A percentile compares a stretch with the other conserved stretches of the same genome.
These are phyloP conservation scores for Candida maltosa DNA, from an alignment of 805 yeast species.

Conservation along the genomic window DNA sequence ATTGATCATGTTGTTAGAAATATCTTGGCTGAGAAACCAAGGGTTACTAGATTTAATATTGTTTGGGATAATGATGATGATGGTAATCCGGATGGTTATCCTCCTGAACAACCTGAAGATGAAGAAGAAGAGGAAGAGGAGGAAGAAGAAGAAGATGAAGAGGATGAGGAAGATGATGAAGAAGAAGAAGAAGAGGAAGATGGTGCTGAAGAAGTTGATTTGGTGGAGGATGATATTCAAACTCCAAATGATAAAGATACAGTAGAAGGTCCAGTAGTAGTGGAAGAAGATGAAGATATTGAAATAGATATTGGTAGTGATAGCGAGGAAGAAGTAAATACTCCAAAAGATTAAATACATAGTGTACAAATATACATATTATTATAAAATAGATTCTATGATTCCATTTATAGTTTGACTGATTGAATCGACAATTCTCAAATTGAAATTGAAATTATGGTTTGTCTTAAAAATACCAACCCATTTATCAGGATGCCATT, in stretches of 20 bases:
- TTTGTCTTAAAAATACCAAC: slow-evolving; percentile 17
- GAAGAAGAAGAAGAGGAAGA: slow-evolving; percentile 48
- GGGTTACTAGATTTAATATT: slow-evolving; percentile 94
- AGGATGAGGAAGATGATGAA: slow-evolving; percentile 49
- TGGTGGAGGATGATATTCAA: slow-evolving; percentile 35
- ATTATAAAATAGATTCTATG: slow-evolving; percentile 8
- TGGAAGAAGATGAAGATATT: slow-evolving; percentile 19
- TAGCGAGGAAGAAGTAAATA: slow-evolving; percentile 7
- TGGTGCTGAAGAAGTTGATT: slow-evolving; percentile 36
- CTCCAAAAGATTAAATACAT: slow-evolving; percentile 9
- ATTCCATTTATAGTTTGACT: slow-evolving; percentile 30
- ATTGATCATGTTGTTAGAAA: slow-evolving; percentile 93
- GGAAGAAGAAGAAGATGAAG: slow-evolving; percentile 59
- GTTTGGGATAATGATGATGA: slow-evolving; percentile 86
- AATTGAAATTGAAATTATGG: slow-evolving; percentile 14
- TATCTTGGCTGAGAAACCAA: slow-evolving; percentile 93
- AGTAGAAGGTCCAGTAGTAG: too few species aligned
- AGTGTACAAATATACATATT: background rate
- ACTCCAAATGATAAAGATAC: slow-evolving; percentile 40
- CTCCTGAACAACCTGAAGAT: slow-evolving; percentile 70
- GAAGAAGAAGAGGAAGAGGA: slow-evolving; percentile 58
- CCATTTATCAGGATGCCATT: slow-evolving; percentile 77
- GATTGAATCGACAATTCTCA: slow-evolving; percentile 24
- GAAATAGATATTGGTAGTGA: slow-evolving; percentile 20
- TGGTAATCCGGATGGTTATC: slow-evolving; percentile 61